Base-by-base conservation (phyloP, 2,329 filamentous ascomycete species). In the Juglanconis oblonga region DNA sequence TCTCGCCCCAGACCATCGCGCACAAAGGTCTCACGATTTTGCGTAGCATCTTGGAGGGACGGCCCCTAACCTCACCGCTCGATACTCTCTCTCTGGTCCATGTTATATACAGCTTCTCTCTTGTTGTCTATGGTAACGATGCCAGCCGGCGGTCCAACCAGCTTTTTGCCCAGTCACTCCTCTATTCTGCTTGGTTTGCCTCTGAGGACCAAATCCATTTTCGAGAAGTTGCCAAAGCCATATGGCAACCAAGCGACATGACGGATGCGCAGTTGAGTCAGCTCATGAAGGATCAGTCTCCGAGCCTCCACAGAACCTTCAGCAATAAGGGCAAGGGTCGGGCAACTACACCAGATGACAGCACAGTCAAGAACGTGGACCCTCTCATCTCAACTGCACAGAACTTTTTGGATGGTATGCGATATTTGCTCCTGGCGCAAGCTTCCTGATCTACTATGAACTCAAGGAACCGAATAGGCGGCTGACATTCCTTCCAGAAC, bases 21-120 rank as follows among this genome's bases (percentile, higher is more conserved):
- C 64, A 69, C 2, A 72, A 64, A 6, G 82, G 81, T 8, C 70
- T 84, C 3, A 65, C 72, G 17, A 70, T 74, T 5, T 69, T 84
- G 24, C 73, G 68, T 7, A 68, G 67, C 10, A 70, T 81, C 4
- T 64, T 83, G 0, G 69, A 73, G 29, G 78, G 76, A 3, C 66
- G 66, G n/a, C 68, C 70, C 6, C 68, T 72, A 0, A 67, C 69
- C 3, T 74, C 76, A 1, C 72, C 81, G 4, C 65, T 79, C 33
- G 74, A 80, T 33, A 74, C 77, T 2, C 66, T 85, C 1, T 84
- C 80, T 66, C 79, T 84, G 62, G 67, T 83, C 36, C 81, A 85
- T 58, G 63, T 84, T 24, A 71, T 79, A 31, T 83, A 82, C 63
- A 78, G 80, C 11, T 74, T 84, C 42, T 81, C 77, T 4, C 64